Base-by-base conservation (phyloP, 164 flowering plant genomes). In the Stephania japonica region DNA sequence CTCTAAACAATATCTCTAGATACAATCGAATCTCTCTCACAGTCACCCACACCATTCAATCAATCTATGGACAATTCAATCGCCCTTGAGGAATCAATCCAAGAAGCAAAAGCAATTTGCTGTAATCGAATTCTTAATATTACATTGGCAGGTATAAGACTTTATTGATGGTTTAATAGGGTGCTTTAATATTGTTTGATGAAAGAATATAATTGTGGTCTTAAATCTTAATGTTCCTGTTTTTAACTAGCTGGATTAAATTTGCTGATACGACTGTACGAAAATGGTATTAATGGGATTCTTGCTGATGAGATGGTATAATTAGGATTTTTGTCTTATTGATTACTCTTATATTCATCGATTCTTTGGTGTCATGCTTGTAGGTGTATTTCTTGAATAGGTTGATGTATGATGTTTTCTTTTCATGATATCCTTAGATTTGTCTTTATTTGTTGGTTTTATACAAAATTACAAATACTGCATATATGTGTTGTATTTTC, bases 221-320 rank as follows among this genome's bases (percentile, higher is more conserved):
- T n/a, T n/a, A n/a, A n/a, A n/a, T n/a, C n/a, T n/a, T n/a, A n/a
- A n/a, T n/a, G n/a, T n/a, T n/a, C n/a, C n/a, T n/a, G n/a, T n/a
- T n/a, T n/a, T n/a, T n/a, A 96, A 76, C 89, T 96, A 71, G 99
- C 99, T 80, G 99, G 99, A 42, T 77, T 96, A 67, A 96, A 96
- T 73, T 96, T 98, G 99, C 86, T 96, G 63, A 96, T 96, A 66
- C 79, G 97, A 19, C 76, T 96, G 43, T 96, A 96, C 79, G 99
- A 96, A 80, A 93, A 96, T 84, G 99, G 99, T n/a, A 96, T 96
- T 63, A 96, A 96, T 83, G 99, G 99, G 72, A 96, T 96, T 72
- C 96, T 96, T 76, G 99, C 99, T 5, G 99, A 47, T 9, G 53
- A 47, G 53, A 47, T 47, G 53, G 53, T 47, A 47, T 47, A 14